Evolutionary conservation across 169 alveolate genomes (phyloP), one percentile per base, ranked within the genome.

Genomic region (Perkinsus olseni): DNA sequence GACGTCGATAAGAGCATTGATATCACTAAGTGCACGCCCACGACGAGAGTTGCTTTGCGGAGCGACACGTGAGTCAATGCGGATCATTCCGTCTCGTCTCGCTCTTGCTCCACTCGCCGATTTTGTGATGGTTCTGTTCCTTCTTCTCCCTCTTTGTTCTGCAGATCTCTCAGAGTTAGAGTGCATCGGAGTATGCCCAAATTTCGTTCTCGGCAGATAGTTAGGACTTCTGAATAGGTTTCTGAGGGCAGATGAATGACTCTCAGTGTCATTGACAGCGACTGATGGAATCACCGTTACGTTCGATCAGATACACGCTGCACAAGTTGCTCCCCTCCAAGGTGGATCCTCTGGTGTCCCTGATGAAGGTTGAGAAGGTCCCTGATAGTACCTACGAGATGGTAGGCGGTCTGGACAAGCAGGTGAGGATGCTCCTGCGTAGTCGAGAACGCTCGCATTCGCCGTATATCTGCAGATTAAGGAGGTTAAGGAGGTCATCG

Each of bases 281-380:
- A 51, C 4, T 13, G 39, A 0, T 74, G 0, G n/a, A 39, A 20
- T 74, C 38, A 94, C 97, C n/a, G 97, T 96, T 37, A 97, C 97
- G 36, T 93, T 96, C 48, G 74, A 28, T 62, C 93, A 97, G 99
- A 24, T 98, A 98, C 95, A 96, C 98, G 31, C 96, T 98, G 0
- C 99, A 98, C 95, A 97, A 98, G 93, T 96, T 99, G 62, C 96
- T 99, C 62, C 99, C 99, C 50, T 97, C 98, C n/a, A 98, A 98
- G 95, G 99, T 99, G 38, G 99, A 99, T 94, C 99, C 99, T 3
- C 95, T 99, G 91, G 99, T 99, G 40, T 98, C 99, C 50, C 96
- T 99, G 51, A 99, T 99, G 99, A 98, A 98, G 95, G 99, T 99
- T 0, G 99, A 99, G 96, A 99, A 99, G 97, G 99, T 99, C 3